A percentile compares a stretch with the other conserved stretches of the same genome.
These are phyloP conservation scores for Pichia cactophila DNA, from an alignment of 1,139 yeast species.

Conservation along the genomic window DNA sequence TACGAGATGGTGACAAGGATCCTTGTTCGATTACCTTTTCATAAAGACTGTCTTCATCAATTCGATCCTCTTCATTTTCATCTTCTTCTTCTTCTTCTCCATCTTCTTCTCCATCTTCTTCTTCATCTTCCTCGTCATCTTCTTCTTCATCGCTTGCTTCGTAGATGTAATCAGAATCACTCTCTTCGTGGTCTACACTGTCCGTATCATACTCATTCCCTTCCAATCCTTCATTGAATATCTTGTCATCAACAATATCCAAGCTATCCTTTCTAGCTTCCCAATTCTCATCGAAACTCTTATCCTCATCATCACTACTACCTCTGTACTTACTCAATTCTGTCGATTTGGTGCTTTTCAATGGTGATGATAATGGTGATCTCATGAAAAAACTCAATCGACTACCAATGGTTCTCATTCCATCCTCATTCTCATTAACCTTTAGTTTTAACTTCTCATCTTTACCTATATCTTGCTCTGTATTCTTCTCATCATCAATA, in stretches of 20 bases:
- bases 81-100: constrained; percentile 8
- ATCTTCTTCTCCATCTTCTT: constrained; percentile 1
- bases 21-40: no score
- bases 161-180: constrained; percentile 26
- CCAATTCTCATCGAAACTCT: background rate
- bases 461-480: background rate
- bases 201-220: constrained; percentile 16
- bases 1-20: no score
- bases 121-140: constrained; percentile 4
- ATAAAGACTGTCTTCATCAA: no score
- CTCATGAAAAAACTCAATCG: constrained; percentile 20
- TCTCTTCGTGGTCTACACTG: constrained; percentile 5
- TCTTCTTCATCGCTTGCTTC: constrained; percentile 23
- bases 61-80: no score
- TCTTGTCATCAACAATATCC: background rate
- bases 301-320: background rate
- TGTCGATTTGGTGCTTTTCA: background rate
- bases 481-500: background rate
- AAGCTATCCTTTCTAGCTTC: background rate
- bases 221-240: constrained; percentile 12
- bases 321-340: background rate
- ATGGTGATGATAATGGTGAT: constrained; percentile 15
- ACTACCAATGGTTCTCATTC: constrained; percentile 7
- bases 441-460: background rate
- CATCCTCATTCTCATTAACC: background rate